Percentiles rank a stretch among this genome's conserved stretches.
phyloP scores from a whole-genome alignment of 768 basidiomycete genomes.

The Pholiota molesta region DNA sequence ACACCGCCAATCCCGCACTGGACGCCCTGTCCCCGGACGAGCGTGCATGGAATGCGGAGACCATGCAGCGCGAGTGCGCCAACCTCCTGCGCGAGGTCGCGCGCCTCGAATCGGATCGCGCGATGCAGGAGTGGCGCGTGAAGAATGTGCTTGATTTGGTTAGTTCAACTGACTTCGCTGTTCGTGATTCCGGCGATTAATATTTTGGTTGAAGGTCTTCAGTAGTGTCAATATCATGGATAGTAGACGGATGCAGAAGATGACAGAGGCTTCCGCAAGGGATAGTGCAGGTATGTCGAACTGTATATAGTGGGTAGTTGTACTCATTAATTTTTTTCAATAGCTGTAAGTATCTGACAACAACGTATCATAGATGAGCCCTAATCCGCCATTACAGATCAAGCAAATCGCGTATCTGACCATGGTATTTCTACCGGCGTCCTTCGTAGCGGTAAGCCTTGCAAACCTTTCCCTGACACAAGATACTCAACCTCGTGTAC shows the following conservation, averaged over 20 bases:
- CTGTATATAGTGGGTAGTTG: background rate
- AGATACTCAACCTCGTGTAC: background rate
- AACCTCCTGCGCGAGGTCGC: constrained; percentile 54
- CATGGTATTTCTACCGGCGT: constrained; percentile 57
- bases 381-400: constrained; percentile 26
- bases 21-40: constrained; percentile 26
- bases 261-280: constrained; percentile 39
- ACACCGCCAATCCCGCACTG: constrained; percentile 55
- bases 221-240: constrained; percentile 49
- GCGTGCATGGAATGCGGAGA: constrained; percentile 20
- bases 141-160: constrained; percentile 54
- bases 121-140: constrained; percentile 47
- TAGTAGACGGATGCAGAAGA: constrained; percentile 42
- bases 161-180: background rate
- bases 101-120: constrained; percentile 43
- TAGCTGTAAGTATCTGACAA: constrained; percentile 12
- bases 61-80: constrained; percentile 47
- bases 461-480: background rate
- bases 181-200: background rate
- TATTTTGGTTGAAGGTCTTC: constrained; percentile 38
- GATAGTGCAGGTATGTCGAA: constrained; percentile 31
- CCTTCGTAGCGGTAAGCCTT: constrained; percentile 38
- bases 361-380: background rate
- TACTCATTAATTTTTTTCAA: background rate
- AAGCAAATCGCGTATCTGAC: constrained; percentile 53